A percentile compares a stretch with the other conserved stretches of the same genome.
Evolutionary conservation across 768 basidiomycete species (phyloP).

Genomic region (Tulasnella sp.): DNA sequence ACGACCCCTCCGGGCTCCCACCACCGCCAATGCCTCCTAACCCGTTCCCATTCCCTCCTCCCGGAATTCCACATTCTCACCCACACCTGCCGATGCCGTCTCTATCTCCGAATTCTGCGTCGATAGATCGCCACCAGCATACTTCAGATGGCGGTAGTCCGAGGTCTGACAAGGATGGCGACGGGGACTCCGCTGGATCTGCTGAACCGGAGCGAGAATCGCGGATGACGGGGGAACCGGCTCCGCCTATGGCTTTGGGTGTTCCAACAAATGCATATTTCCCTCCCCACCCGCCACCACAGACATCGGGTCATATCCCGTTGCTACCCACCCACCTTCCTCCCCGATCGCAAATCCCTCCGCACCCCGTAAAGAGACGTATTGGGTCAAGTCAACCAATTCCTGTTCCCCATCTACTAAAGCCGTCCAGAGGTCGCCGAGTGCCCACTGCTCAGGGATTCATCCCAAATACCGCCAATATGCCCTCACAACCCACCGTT

Average conservation of each 20-base stretch:
- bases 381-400: conserved; percentile 30
- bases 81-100: conserved; percentile 1
- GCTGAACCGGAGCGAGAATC: conserved; percentile 12
- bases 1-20: not conserved
- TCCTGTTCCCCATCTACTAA: conserved; percentile 36
- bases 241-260: not conserved
- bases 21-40: conserved; percentile 10
- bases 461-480: not conserved
- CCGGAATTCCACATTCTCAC: conserved; percentile 6
- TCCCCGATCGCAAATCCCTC: conserved; percentile 10
- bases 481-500: not conserved
- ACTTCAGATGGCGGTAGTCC: not conserved
- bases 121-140: not conserved
- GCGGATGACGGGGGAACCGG: conserved; percentile 7
- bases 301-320: not conserved
- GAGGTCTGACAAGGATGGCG: not conserved
- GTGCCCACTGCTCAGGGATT: conserved; percentile 33
- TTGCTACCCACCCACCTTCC: conserved; percentile 6
- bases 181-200: conserved; percentile 1
- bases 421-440: conserved; percentile 37
- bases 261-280: conserved; percentile 6
- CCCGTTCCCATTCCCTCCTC: not conserved
- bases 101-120: not conserved
- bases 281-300: conserved; percentile 19
- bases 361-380: conserved; percentile 11